Evolutionary conservation across 495 filamentous ascomycete species (phyloP).

Genomic region (Monascus purpureus): DNA sequence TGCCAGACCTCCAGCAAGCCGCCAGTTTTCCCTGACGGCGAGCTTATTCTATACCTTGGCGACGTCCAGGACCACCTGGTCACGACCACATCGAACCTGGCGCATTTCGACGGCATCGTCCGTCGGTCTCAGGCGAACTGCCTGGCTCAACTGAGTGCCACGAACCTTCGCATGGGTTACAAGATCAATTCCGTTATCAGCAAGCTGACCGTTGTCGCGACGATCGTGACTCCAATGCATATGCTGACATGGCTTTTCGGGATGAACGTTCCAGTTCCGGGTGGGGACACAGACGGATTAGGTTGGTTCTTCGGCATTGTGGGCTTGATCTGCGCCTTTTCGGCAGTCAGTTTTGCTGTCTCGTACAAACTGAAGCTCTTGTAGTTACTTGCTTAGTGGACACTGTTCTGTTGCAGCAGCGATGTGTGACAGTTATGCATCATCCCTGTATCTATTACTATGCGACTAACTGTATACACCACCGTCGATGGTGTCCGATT

Average conservation of each 20-base stretch:
- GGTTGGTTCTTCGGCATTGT: constrained; percentile 68
- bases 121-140: constrained; percentile 81
- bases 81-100: constrained; percentile 80
- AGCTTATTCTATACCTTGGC: constrained; percentile 80
- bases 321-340: constrained; percentile 45
- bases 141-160: constrained; percentile 78
- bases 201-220: constrained; percentile 86
- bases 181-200: constrained; percentile 61
- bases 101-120: constrained; percentile 89
- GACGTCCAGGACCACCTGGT: constrained; percentile 98
- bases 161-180: constrained; percentile 63
- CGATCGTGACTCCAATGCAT: constrained; percentile 85
- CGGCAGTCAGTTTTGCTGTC: constrained; percentile 28
- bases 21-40: constrained; percentile 71
- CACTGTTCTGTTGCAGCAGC: too few species aligned
- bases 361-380: constrained; percentile 19
- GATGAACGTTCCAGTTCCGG: constrained; percentile 88
- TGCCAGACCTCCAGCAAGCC: constrained; percentile 72
- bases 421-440: too few species aligned
- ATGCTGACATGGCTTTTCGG: constrained; percentile 84
- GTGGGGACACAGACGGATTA: constrained; percentile 35
- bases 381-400: too few species aligned
- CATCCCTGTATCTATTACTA: too few species aligned
- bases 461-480: too few species aligned
- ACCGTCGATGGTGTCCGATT: too few species aligned